Evolutionary conservation across 1,284 basidiomycete genomes (phyloP).

Genomic region (Microbotryomycetes sp.): DNA sequence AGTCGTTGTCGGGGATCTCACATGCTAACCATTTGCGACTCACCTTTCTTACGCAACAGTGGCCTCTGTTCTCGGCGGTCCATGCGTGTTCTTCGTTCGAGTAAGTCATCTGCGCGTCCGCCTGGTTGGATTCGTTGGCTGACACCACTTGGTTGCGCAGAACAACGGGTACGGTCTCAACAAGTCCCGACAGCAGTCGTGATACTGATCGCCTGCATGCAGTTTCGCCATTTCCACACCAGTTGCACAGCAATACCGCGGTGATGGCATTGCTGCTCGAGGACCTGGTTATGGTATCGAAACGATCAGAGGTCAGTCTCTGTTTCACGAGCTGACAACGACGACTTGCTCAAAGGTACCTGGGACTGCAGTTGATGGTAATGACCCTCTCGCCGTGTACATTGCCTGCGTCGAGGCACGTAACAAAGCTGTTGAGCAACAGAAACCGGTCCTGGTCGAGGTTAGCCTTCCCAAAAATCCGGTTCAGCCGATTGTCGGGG

Average conservation of each 20-base stretch:
- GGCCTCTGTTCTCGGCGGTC: slow-evolving; percentile 46
- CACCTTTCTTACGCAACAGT: slow-evolving; percentile 17
- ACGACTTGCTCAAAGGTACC: neutral
- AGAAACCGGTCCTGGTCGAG: slow-evolving; percentile 72
- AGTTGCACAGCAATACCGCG: slow-evolving; percentile 77
- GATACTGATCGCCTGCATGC: slow-evolving; percentile 61
- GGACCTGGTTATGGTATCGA: slow-evolving; percentile 92
- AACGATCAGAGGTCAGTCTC: slow-evolving; percentile 53
- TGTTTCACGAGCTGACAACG: neutral
- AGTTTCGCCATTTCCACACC: slow-evolving; percentile 95
- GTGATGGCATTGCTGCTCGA: slow-evolving; percentile 85
- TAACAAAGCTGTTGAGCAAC: slow-evolving; percentile 63
- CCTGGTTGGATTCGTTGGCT: slow-evolving; percentile 20
- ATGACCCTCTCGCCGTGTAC: slow-evolving; percentile 82
- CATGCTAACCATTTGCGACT: neutral
- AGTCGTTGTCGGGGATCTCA: neutral
- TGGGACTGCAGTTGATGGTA: slow-evolving; percentile 66
- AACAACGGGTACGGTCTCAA: slow-evolving; percentile 50
- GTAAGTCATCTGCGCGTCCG: slow-evolving; percentile 34
- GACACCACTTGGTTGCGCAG: slow-evolving; percentile 24
- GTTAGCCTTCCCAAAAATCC: neutral
- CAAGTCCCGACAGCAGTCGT: slow-evolving; percentile 68
- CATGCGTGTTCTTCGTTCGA: slow-evolving; percentile 28
- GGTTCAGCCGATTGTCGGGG: too few relatives aligned
- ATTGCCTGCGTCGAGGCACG: slow-evolving; percentile 73